These are phyloP conservation scores for Xerocomellus dryophilus DNA, from an alignment of 768 basidiomycete genomes.

Conservation along the genomic window DNA sequence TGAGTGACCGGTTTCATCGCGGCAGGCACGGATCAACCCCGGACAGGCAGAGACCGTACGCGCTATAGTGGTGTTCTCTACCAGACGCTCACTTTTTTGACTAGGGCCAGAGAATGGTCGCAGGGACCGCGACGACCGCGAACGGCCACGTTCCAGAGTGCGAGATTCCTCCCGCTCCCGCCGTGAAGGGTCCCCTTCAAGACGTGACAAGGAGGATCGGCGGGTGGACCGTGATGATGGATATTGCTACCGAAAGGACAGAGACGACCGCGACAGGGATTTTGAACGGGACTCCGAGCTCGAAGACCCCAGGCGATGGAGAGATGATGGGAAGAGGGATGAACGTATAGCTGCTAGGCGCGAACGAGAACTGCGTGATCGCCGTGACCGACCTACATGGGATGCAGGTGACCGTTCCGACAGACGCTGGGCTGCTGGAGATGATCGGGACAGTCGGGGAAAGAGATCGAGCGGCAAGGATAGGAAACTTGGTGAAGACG, in stretches of 20 bases:
- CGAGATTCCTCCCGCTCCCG: constrained; percentile 62
- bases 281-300: constrained; percentile 48
- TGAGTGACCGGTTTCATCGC: not conserved
- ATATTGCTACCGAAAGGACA: constrained; percentile 25
- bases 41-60: constrained; percentile 61
- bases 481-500: constrained; percentile 46
- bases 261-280: constrained; percentile 41
- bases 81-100: constrained; percentile 9
- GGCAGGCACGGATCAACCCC: constrained; percentile 47
- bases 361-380: constrained; percentile 41
- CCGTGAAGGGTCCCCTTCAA: constrained; percentile 54
- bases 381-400: constrained; percentile 47
- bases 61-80: not conserved
- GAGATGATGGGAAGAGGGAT: constrained; percentile 79
- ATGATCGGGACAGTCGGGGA: constrained; percentile 65
- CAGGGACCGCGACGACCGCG: constrained; percentile 59
- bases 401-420: constrained; percentile 48
- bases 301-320: constrained; percentile 74
- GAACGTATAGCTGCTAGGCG: constrained; percentile 67
- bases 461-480: constrained; percentile 63
- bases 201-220: constrained; percentile 45
- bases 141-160: constrained; percentile 59
- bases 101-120: constrained; percentile 54
- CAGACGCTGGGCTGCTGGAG: constrained; percentile 54
- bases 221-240: constrained; percentile 36